Evolutionary conservation across 1,284 basidiomycete genomes (phyloP), one percentile per base, ranked within the genome.

Genomic region (Kwoniella shivajii): DNA sequence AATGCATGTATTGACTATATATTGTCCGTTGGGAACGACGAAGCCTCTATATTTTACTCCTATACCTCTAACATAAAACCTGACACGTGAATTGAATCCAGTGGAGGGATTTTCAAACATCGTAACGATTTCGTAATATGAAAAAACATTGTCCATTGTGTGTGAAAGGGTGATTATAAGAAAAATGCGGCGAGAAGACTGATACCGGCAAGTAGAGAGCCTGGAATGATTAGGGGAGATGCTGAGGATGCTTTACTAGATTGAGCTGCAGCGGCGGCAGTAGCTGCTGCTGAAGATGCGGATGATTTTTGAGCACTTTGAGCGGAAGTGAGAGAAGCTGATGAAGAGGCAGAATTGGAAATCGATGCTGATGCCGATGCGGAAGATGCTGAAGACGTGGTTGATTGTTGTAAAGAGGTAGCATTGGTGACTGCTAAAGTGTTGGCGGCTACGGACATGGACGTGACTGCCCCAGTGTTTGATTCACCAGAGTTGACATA

Each of bases 401-500:
- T 57, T 0, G 57, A 51, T 27, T 57, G 42, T 13, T 56, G 45
- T 6, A 61, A 54, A 6, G 67, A 60, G 11, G 61, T 56, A 3
- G 49, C 34, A 33, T 37, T 56, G 9, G 26, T 33, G 2, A 52
- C 54, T 13, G 50, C 33, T 20, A 59, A 48, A 26, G 54, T 60
- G 44, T 30, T 53, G 30, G 55, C 51, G 4, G 54, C 70, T 38
- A 72, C 64, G 29, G 59, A 52, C 64, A 68, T 66, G 49, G 64
- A 42, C 6, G 59, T 64, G 36, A 71, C 65, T 26, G 64, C 46
- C 18, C 48, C 69, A 20, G 57, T 64, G 61, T 73, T 69, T 36
- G 34, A 46, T 31, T 45, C 51, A 36, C 50, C 61, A 26, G 72
- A 58, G 66, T 77, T 77, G 53, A 69, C 68, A 59, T 77, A 77